Evolutionary conservation across 352 stramenopile species (phyloP), one percentile per base, ranked within the genome.

Genomic region (Pythium rishiriense): DNA sequence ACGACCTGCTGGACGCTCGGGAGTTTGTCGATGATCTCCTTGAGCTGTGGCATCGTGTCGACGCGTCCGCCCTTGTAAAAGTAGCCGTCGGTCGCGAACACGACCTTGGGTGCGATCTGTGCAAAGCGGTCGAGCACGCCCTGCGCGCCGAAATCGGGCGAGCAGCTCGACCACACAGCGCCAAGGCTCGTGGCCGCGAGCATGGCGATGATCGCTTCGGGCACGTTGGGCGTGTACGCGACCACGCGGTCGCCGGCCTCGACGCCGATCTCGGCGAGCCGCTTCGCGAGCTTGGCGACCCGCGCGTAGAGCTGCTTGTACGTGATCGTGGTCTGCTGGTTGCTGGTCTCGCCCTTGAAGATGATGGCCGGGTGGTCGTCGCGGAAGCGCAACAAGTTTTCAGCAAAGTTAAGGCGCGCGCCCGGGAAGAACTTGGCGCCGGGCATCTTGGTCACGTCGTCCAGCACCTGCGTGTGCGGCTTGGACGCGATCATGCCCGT

Each of bases 131-230:
- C 87, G 19, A 91, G 68, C 26, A 96, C 83, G 4, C 87, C 87
- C 54, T 88, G 75, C 6, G 86, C 75, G n/a, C 87, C 87, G 62
- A 96, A 96, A 64, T 96, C 87, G 9, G 87, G 85, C 21, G 87
- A 96, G 70, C 87, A 96, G 54, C 79, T 91, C 31, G 83, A 92
- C 78, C 76, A 92, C 24, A 90, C 75, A 11, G 79, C 83, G 7
- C 81, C 83, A 31, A 92, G 63, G 51, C 75, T 91, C 41, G 83
- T 90, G 12, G 83, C 74, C 7, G 83, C 83, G 21, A 92, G 74
- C 83, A 92, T 92, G 4, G 73, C 83, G 25, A 92, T 53, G 64
- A 90, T 85, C 37, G 78, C 72, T n/a, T 92, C 83, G 1, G 83
- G 81, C 19, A 87, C 78, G 56, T 88, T 90, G 17, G 83, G 80